These are phyloP conservation scores for Rhizophora apiculata DNA, from an alignment of 345 rosid species.

Conservation along the genomic window DNA sequence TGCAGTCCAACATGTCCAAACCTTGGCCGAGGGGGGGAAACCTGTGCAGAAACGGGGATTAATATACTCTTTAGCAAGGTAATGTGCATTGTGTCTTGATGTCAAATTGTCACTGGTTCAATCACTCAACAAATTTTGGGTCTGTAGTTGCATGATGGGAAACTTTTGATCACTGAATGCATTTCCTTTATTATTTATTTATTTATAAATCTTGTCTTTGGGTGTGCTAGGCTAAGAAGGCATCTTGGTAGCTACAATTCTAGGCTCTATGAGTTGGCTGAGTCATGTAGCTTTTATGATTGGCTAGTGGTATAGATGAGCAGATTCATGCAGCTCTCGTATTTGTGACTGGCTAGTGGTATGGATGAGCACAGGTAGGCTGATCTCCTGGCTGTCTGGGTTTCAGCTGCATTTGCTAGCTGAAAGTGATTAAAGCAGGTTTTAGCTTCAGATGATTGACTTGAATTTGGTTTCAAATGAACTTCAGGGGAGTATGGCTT, in stretches of 20 bases:
- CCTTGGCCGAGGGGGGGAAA: conserved; percentile 97
- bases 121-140: background rate
- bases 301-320: no score
- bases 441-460: no score
- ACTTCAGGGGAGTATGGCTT: no score
- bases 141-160: no score
- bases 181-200: background rate
- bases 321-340: no score
- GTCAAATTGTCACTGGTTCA: background rate
- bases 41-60: conserved; percentile 94
- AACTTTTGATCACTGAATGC: background rate
- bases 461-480: no score
- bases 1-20: conserved; percentile 87
- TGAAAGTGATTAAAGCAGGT: no score
- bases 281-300: no score
- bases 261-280: background rate
- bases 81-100: conserved; percentile 10
- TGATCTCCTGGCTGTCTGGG: no score
- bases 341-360: no score
- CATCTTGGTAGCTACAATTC: background rate
- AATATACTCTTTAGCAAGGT: conserved; percentile 88
- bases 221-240: background rate
- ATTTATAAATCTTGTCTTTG: background rate
- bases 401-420: no score
- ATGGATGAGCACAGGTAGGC: no score